These are phyloP conservation scores for Didymella sp. DNA, from an alignment of 2,329 filamentous ascomycete species.

Conservation along the genomic window DNA sequence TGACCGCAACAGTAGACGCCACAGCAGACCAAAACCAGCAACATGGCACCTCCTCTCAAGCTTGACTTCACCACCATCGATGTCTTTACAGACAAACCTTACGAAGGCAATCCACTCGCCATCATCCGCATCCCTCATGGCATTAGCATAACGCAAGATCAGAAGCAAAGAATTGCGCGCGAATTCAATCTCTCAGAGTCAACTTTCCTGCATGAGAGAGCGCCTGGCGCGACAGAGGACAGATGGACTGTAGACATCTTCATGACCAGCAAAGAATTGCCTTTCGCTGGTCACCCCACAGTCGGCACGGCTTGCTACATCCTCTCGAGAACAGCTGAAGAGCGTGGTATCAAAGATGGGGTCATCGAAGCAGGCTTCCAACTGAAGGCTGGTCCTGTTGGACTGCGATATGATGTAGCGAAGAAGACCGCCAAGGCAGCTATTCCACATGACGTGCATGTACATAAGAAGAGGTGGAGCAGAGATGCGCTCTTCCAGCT, in stretches of 20 bases:
- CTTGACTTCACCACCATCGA: conserved; percentile 51
- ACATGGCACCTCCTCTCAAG: conserved; percentile 27
- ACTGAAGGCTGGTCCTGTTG: conserved; percentile 56
- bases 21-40: not conserved
- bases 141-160: conserved; percentile 51
- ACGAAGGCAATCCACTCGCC: conserved; percentile 63
- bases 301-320: conserved; percentile 63
- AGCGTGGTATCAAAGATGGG: conserved; percentile 25
- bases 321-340: conserved; percentile 40
- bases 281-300: conserved; percentile 65
- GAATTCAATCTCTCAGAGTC: conserved; percentile 68
- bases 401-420: conserved; percentile 50
- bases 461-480: conserved; percentile 35
- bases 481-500: conserved; percentile 38
- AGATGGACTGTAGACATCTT: conserved; percentile 63
- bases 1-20: not conserved
- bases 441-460: conserved; percentile 69
- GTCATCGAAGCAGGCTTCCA: conserved; percentile 49
- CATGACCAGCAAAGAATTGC: conserved; percentile 58
- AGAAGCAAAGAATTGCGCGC: conserved; percentile 61
- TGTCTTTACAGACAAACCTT: conserved; percentile 59
- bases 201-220: conserved; percentile 59
- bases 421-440: conserved; percentile 62
- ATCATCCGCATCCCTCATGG: conserved; percentile 57
- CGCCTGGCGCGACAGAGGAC: conserved; percentile 23